A percentile compares a stretch with the other conserved stretches of the same genome.
Evolutionary conservation across 805 yeast genomes (phyloP).

Genomic region (Myxozyma udenii): DNA sequence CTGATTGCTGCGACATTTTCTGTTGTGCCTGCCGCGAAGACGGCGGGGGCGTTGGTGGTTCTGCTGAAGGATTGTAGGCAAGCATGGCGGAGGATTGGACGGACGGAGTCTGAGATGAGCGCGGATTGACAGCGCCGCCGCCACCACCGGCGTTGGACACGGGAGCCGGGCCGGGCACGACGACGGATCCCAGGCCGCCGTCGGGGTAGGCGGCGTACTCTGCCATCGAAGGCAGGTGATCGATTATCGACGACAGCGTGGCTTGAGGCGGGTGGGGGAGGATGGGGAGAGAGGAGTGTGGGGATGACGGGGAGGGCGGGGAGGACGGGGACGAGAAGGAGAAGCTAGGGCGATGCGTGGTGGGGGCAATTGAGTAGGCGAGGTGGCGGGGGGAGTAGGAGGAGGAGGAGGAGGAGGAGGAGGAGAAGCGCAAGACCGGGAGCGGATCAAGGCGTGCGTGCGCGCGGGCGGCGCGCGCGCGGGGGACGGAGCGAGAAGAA

Average conservation of each 20-base stretch:
- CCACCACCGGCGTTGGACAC: neutral
- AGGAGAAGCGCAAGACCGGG: too few species aligned
- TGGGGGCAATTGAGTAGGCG: neutral
- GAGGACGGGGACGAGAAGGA: neutral
- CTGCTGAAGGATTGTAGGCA: neutral
- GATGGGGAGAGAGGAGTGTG: conserved; percentile 5
- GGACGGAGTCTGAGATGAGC: neutral
- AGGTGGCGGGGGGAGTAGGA: neutral
- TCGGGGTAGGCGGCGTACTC: conserved; percentile 22
- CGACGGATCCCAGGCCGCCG: conserved; percentile 20
- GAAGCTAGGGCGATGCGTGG: neutral
- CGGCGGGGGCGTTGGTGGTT: conserved; percentile 11
- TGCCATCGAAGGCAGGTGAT: conserved; percentile 12
- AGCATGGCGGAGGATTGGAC: conserved; percentile 1
- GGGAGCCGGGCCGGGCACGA: conserved; percentile 9
- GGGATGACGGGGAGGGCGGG: conserved; percentile 1
- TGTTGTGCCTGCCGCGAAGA: conserved; percentile 3
- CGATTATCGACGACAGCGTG: conserved; percentile 6
- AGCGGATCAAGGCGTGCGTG: too few species aligned
- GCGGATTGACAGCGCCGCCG: neutral
- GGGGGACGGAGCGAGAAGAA: too few species aligned
- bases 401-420: too few species aligned
- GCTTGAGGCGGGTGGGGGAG: conserved; percentile 5
- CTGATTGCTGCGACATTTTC: neutral
- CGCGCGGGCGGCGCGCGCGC: too few species aligned